Percentiles rank a stretch among this genome's conserved stretches.
phyloP scores from a whole-genome alignment of 169 alveolate species.

The Ichthyophthirius multifiliis region DNA sequence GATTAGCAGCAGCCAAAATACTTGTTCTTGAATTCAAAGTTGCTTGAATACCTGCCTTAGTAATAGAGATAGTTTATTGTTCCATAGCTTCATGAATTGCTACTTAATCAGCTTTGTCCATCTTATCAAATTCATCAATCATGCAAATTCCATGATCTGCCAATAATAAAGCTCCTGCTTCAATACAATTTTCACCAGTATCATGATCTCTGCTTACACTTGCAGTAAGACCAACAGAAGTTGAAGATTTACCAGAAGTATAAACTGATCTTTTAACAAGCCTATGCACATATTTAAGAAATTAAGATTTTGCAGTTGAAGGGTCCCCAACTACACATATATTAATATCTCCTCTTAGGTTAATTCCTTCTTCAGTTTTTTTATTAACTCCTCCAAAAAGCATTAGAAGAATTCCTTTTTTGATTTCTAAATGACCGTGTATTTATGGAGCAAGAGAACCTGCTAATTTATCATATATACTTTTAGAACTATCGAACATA shows the following conservation, averaged over 20 bases:
- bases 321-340: slow-evolving; percentile 98
- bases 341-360: slow-evolving; percentile 95
- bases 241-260: slow-evolving; percentile 96
- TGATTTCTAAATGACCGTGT: slow-evolving; percentile 95
- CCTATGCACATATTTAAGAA: slow-evolving; percentile 91
- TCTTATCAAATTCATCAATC: slow-evolving; percentile 97
- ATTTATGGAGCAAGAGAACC: slow-evolving; percentile 94
- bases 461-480: slow-evolving; percentile 83
- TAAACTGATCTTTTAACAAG: slow-evolving; percentile 93
- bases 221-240: slow-evolving; percentile 98
- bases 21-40: slow-evolving; percentile 98
- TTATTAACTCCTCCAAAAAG: slow-evolving; percentile 93
- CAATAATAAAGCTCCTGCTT: slow-evolving; percentile 98
- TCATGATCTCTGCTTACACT: slow-evolving; percentile 97
- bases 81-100: slow-evolving; percentile 99
- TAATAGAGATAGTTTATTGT: slow-evolving; percentile 96
- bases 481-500: slow-evolving; percentile 56
- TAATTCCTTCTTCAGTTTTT: slow-evolving; percentile 89
- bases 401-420: slow-evolving; percentile 95
- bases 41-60: slow-evolving; percentile 98
- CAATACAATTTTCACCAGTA: slow-evolving; percentile 95
- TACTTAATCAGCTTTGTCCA: slow-evolving; percentile 96
- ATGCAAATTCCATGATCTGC: slow-evolving; percentile 98
- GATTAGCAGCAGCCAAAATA: slow-evolving; percentile 99
- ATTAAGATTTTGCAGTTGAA: slow-evolving; percentile 96